Evolutionary conservation across 257 asterid genomes (phyloP).

Genomic region (Striga asiatica): DNA sequence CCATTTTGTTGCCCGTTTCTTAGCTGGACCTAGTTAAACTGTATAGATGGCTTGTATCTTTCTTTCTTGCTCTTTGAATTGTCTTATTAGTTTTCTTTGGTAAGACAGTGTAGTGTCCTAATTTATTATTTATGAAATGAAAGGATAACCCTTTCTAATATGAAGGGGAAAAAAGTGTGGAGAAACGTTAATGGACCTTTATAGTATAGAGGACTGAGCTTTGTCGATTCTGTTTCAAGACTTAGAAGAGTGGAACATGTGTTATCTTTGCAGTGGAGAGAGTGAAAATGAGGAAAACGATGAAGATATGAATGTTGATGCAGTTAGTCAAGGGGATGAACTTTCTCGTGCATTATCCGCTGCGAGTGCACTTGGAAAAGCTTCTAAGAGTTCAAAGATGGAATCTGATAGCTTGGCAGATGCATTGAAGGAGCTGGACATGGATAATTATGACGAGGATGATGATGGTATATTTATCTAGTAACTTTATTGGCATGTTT

Average conservation of each 20-base stretch:
- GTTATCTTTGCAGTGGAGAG: conserved; percentile 24
- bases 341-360: conserved; percentile 48
- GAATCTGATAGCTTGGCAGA: conserved; percentile 44
- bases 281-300: conserved; percentile 36
- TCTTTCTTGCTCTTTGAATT: too few species aligned
- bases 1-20: too few species aligned
- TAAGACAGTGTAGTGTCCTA: too few species aligned
- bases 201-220: neutral
- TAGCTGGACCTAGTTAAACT: too few species aligned
- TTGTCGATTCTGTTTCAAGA: neutral
- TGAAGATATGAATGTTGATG: conserved; percentile 35
- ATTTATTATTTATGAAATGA: too few species aligned
- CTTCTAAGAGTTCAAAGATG: conserved; percentile 20
- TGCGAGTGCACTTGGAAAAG: conserved; percentile 67
- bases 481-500: neutral
- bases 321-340: conserved; percentile 29
- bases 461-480: conserved; percentile 44
- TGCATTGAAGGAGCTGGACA: conserved; percentile 61
- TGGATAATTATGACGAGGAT: conserved; percentile 86
- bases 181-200: neutral
- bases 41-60: too few species aligned
- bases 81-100: too few species aligned
- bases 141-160: too few species aligned
- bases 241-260: neutral
- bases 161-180: too few species aligned